These are phyloP conservation scores for Prunus dulcis DNA, from an alignment of 306 rosid genomes.

Conservation along the genomic window DNA sequence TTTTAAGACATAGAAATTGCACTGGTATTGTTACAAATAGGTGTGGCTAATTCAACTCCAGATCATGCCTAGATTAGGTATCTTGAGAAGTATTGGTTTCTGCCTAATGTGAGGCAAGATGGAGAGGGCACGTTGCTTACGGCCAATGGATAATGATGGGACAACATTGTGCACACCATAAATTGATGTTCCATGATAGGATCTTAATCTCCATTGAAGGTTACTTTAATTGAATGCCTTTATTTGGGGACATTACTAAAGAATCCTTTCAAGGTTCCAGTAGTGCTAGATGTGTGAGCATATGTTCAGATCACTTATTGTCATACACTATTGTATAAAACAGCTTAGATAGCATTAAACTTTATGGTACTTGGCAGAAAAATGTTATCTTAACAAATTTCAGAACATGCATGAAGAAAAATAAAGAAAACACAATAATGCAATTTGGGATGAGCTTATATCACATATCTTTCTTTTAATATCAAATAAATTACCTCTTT, in stretches of 20 bases:
- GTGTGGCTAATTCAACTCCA: neutral
- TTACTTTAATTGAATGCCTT: neutral
- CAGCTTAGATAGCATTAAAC: neutral
- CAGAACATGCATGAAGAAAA: too few relatives aligned
- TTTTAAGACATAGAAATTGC: neutral
- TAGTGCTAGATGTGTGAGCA: neutral
- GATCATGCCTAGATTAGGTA: neutral
- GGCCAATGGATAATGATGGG: neutral
- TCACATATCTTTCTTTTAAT: neutral
- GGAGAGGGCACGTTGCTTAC: neutral
- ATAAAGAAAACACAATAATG: neutral
- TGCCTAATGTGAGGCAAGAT: neutral
- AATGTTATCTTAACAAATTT: neutral
- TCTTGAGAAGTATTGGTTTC: neutral
- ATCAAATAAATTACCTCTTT: neutral
- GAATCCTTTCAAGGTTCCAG: neutral
- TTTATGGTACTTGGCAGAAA: neutral
- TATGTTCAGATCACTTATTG: neutral
- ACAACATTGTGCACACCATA: neutral
- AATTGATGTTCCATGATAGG: neutral
- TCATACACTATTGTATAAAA: neutral
- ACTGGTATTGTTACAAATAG: neutral
- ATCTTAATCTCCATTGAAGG: neutral
- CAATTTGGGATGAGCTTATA: neutral
- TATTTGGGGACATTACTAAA: neutral